These are phyloP conservation scores for Plasmodium coatneyi DNA, from an alignment of 169 alveolate genomes.

Conservation along the genomic window DNA sequence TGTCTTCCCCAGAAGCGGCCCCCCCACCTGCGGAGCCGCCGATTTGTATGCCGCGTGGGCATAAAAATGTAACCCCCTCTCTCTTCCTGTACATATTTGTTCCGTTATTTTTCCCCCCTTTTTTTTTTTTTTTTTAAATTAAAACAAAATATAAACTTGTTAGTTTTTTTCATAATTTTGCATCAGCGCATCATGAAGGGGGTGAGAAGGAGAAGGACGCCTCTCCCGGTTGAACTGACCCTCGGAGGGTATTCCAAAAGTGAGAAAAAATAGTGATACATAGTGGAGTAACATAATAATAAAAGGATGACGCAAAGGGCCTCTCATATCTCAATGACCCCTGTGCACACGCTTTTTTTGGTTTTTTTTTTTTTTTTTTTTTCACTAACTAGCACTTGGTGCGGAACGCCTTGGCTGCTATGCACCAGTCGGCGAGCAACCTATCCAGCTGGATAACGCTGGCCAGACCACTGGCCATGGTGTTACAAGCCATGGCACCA, in stretches of 20 bases:
- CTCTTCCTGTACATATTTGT: background rate
- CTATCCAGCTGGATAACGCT: constrained; percentile 78
- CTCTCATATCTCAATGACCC: background rate
- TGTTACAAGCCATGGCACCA: constrained; percentile 80
- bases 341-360: background rate
- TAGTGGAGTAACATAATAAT: background rate
- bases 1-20: background rate
- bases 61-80: background rate
- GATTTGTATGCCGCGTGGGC: background rate
- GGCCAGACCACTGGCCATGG: constrained; percentile 80
- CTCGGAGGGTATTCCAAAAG: background rate
- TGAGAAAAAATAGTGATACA: background rate
- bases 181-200: background rate
- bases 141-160: background rate
- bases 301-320: background rate
- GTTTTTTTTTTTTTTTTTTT: background rate
- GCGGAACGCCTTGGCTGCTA: constrained; percentile 53
- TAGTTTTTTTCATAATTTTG: background rate
- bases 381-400: constrained; percentile 1
- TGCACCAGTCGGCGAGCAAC: constrained; percentile 80
- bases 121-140: background rate
- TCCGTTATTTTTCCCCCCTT: background rate
- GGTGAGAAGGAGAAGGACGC: background rate
- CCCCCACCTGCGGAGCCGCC: background rate
- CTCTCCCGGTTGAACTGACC: background rate